Evolutionary conservation across 148 eudicot species (phyloP), one percentile per base, ranked within the genome.

Genomic region (Chenopodium formosanum): DNA sequence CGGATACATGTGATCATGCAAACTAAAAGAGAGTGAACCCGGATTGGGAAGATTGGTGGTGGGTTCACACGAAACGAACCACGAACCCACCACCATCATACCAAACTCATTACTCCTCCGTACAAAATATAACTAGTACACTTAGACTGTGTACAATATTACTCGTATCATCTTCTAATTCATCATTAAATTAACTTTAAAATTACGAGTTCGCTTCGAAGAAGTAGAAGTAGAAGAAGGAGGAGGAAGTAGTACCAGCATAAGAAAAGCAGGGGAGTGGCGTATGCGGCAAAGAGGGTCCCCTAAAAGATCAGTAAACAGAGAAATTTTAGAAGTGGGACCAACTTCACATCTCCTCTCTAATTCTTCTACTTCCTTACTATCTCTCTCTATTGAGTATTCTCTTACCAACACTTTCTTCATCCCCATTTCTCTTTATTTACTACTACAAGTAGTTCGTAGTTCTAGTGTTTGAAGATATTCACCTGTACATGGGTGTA

Each of bases 241-340:
- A 37, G 37, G 46, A 13, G 2, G 27, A 16, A 7, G 3, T 29
- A 2, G 31, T 84, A 93, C 98, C 85, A 95, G 97, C 99, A 95
- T 95, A 89, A 90, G 94, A 85, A 85, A 92, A 79, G 91, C 87
- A 56, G 99, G 99, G 79, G 99, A 92, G 64, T 95, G 81, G 83
- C 99, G 97, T 37, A 95, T 89, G 79, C 99, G 84, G 86, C 97
- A 95, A 62, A 95, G 83, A 27, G 99, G 99, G 87, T 95, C 99
- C 17, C 99, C 97, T 5, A 95, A 78, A 60, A 92, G 96, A 78
- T 95, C 91, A 74, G 99, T 91, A 83, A 88, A 94, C 58, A 95
- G 89, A 16, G 93, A 90, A 40, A 93, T 79, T 75, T 89, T 86
- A 16, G 91, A 92, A 37, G 65, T 85, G 7, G 97, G 94, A 0